Evolutionary conservation across 306 rosid genomes (phyloP).

Genomic region (Phaseolus lunatus): DNA sequence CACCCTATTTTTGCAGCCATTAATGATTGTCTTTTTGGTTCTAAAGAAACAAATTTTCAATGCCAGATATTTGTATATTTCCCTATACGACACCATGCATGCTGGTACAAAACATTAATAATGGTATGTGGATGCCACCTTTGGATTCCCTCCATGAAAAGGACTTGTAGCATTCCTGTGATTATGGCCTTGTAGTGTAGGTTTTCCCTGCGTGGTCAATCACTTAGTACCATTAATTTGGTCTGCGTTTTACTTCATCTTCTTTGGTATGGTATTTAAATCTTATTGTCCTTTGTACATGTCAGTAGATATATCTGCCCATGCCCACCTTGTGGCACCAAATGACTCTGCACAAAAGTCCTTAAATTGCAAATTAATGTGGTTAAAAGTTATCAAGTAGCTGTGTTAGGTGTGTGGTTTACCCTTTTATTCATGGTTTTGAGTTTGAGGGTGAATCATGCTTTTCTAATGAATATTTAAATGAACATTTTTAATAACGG

Average conservation of each 20-base stretch:
- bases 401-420: too few relatives aligned
- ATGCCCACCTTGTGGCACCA: not conserved
- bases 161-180: slow-evolving; percentile 47
- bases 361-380: not conserved
- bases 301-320: slow-evolving; percentile 8
- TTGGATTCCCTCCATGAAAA: slow-evolving; percentile 64
- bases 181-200: slow-evolving; percentile 34
- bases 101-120: slow-evolving; percentile 42
- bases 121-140: slow-evolving; percentile 45
- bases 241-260: slow-evolving; percentile 11
- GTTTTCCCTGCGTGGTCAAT: slow-evolving; percentile 32
- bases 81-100: slow-evolving; percentile 38
- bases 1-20: slow-evolving; percentile 31
- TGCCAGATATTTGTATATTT: slow-evolving; percentile 34
- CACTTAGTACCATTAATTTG: slow-evolving; percentile 39
- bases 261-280: slow-evolving; percentile 43
- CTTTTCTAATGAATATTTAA: too few relatives aligned
- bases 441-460: too few relatives aligned
- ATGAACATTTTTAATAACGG: too few relatives aligned
- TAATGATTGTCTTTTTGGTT: slow-evolving; percentile 37
- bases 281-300: slow-evolving; percentile 30
- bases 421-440: too few relatives aligned
- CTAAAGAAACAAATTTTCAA: slow-evolving; percentile 39
- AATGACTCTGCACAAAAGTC: too few relatives aligned
- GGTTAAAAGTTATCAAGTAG: not conserved